Percentiles rank a stretch among this genome's conserved stretches.
Evolutionary conservation across 176 grass and related monocot species (phyloP).

Genomic region (Pontederia crassipes): DNA sequence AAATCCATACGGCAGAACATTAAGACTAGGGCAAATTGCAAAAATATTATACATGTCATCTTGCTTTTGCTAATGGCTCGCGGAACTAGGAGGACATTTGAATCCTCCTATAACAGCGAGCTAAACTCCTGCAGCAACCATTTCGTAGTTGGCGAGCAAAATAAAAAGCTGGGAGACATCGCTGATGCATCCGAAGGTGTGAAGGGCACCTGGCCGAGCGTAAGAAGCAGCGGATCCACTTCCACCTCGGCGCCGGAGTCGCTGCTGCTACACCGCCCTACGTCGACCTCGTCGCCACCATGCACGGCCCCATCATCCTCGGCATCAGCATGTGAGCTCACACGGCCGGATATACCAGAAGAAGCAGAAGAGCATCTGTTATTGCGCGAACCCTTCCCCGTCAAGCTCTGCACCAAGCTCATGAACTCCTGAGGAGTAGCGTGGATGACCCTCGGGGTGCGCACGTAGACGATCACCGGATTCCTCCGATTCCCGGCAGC

Average conservation of each 20-base stretch:
- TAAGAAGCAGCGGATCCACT: constrained; percentile 12
- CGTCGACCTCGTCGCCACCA: background rate
- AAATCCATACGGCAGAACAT: too few species aligned
- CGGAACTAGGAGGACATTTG: too few species aligned
- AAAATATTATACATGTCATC: too few species aligned
- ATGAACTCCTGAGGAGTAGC: constrained; percentile 32
- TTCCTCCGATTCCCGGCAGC: background rate
- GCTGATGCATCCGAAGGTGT: background rate
- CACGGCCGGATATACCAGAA: too few species aligned
- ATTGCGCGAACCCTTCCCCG: constrained; percentile 8
- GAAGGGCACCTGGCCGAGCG: constrained; percentile 5
- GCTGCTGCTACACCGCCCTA: background rate
- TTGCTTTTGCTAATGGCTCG: too few species aligned
- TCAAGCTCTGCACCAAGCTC: constrained; percentile 35
- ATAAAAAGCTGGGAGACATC: constrained; percentile 5
- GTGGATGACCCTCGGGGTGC: constrained; percentile 32
- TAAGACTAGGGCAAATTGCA: too few species aligned
- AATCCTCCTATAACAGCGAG: constrained; percentile 2
- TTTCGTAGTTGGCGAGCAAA: background rate
- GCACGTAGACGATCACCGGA: constrained; percentile 22
- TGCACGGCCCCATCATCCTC: too few species aligned
- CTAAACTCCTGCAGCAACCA: background rate
- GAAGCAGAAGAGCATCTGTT: too few species aligned
- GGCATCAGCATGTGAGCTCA: too few species aligned
- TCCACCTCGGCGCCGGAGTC: background rate